Conservation (phyloP, 345 rosid species). For the Excoecaria agallocha region DNA sequence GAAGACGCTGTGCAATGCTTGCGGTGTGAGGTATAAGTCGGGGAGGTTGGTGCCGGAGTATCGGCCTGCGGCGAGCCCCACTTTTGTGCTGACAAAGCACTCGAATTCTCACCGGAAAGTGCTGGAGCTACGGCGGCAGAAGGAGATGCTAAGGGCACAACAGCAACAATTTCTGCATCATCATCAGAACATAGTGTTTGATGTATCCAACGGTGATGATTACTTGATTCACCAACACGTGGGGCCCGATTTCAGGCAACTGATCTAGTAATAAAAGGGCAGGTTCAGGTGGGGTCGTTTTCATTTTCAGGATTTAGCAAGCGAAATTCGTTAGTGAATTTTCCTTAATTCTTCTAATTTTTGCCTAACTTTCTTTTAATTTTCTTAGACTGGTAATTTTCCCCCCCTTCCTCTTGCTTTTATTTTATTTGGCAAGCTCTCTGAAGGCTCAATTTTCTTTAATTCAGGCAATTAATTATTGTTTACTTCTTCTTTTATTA, state of each 20-base stretch:
- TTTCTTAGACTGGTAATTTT: constrained; percentile 20
- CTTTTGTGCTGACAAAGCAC: constrained; percentile 62
- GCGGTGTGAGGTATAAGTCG: constrained; percentile 78
- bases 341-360: constrained; percentile 25
- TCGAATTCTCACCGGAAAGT: constrained; percentile 80
- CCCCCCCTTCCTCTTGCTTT: background rate
- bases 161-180: constrained; percentile 25
- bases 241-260: constrained; percentile 83
- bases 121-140: constrained; percentile 45
- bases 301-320: constrained; percentile 13
- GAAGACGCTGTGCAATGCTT: constrained; percentile 85
- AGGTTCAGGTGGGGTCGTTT: constrained; percentile 2
- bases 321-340: constrained; percentile 29
- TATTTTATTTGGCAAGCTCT: constrained; percentile 10
- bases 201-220: constrained; percentile 70
- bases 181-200: constrained; percentile 65
- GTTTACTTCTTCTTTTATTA: background rate
- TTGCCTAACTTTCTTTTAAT: constrained; percentile 19
- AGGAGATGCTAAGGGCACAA: constrained; percentile 20
- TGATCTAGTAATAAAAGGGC: constrained; percentile 40
- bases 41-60: constrained; percentile 76
- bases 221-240: constrained; percentile 82
- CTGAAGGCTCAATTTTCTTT: constrained; percentile 24
- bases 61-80: constrained; percentile 79
- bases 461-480: constrained; percentile 12